Evolutionary conservation across 352 stramenopile genomes (phyloP).

Genomic region (Pythium aquatile): DNA sequence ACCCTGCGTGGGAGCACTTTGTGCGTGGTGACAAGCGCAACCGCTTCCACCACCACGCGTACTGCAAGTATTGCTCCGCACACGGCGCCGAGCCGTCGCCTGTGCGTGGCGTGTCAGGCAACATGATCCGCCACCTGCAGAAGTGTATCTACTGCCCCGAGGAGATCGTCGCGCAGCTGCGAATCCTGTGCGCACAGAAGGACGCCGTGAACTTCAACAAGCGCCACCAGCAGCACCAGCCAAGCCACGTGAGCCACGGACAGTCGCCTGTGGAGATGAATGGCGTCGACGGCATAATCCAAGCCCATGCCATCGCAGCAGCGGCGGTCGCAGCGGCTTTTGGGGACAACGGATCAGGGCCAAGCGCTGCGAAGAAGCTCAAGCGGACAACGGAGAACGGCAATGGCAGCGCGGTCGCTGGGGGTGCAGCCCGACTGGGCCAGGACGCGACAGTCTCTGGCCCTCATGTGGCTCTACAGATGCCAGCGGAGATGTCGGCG

Average conservation of each 20-base stretch:
- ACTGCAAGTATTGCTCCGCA: conserved; percentile 65
- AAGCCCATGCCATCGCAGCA: conserved; percentile 7
- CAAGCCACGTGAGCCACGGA: conserved; percentile 7
- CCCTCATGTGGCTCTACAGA: conserved; percentile 44
- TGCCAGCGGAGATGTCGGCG: conserved; percentile 21
- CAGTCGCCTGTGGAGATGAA: conserved; percentile 8
- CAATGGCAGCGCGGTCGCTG: conserved; percentile 1
- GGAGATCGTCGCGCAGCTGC: conserved; percentile 65
- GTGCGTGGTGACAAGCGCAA: conserved; percentile 76
- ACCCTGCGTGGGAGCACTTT: conserved; percentile 81
- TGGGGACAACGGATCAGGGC: neutral
- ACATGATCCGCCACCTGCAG: conserved; percentile 85
- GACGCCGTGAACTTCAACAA: conserved; percentile 75
- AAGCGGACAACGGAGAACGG: conserved; percentile 10
- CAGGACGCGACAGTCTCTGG: neutral
- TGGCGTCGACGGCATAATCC: conserved; percentile 34
- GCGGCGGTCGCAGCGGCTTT: neutral
- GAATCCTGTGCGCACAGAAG: conserved; percentile 65
- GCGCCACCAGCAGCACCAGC: conserved; percentile 44
- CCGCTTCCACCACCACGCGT: conserved; percentile 80
- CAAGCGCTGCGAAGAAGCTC: conserved; percentile 24
- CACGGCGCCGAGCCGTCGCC: conserved; percentile 46
- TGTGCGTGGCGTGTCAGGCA: conserved; percentile 68
- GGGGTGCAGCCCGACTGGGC: conserved; percentile 24
- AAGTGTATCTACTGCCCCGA: conserved; percentile 74